A percentile compares a stretch with the other conserved stretches of the same genome.
Conservation (phyloP, 2,329 filamentous ascomycete genomes). For the Trichoderma hamatum region DNA sequence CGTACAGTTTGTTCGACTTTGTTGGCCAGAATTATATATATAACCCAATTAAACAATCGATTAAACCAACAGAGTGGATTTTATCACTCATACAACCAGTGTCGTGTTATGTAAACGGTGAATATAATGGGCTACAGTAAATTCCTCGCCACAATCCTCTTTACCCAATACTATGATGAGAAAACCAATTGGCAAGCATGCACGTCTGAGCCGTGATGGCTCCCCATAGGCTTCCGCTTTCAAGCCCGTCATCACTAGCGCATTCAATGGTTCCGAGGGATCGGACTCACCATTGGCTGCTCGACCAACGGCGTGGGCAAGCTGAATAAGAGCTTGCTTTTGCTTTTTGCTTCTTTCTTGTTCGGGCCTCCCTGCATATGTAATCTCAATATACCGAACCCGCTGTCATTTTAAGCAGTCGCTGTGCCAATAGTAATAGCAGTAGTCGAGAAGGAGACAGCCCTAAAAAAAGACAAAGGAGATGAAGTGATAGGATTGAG, state of each 20-base stretch:
- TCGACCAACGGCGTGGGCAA: not conserved
- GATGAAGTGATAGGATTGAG: not conserved
- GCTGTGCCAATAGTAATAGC: not conserved
- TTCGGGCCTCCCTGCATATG: not conserved
- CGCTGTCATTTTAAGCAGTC: not conserved
- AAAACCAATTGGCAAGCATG: not conserved
- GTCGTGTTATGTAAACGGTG: not conserved
- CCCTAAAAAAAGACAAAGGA: not conserved
- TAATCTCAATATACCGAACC: not conserved
- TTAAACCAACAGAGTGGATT: no score
- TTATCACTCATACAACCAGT: not conserved
- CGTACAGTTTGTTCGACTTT: not conserved
- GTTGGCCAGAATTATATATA: not conserved
- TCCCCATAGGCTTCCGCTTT: not conserved
- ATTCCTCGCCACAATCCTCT: not conserved
- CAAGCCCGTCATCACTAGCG: slow-evolving; percentile 9
- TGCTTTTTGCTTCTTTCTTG: not conserved
- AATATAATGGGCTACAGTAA: not conserved
- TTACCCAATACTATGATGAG: not conserved
- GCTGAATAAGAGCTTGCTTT: not conserved
- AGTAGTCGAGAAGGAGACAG: not conserved
- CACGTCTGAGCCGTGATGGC: not conserved
- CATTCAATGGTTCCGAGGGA: not conserved
- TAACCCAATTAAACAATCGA: no score
- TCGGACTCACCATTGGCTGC: not conserved